A percentile compares a stretch with the other conserved stretches of the same genome.
These are phyloP conservation scores for Hydrangea macrophylla DNA, from an alignment of 148 eudicot genomes.

Conservation along the genomic window DNA sequence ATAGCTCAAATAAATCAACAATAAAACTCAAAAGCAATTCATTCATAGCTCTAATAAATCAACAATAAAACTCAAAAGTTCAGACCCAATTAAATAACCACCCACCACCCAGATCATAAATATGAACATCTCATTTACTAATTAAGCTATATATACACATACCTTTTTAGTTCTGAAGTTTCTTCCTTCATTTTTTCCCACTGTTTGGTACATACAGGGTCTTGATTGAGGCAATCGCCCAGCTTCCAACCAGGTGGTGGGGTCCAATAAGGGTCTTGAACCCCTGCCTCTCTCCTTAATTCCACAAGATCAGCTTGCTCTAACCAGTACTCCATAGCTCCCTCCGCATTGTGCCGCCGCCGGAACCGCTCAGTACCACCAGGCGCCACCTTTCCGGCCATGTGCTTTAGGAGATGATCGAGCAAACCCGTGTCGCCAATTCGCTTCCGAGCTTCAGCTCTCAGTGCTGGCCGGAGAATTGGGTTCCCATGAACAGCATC, in stretches of 20 bases:
- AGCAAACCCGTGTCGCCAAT: conserved; percentile 92
- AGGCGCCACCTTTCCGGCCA: conserved; percentile 86
- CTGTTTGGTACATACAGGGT: conserved; percentile 43
- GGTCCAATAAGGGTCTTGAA: conserved; percentile 73
- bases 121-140: no score
- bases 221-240: conserved; percentile 60
- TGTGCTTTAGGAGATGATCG: conserved; percentile 90
- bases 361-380: conserved; percentile 78
- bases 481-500: conserved; percentile 62
- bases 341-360: conserved; percentile 81
- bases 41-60: no score
- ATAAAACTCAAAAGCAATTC: no score
- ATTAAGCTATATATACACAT: no score
- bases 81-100: no score
- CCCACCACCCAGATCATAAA: no score
- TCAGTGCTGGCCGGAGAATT: conserved; percentile 64
- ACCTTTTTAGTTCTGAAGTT: conserved; percentile 33
- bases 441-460: conserved; percentile 71
- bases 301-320: conserved; percentile 77
- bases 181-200: conserved; percentile 33
- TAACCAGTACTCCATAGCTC: conserved; percentile 94
- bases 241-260: conserved; percentile 91
- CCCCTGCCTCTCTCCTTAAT: conserved; percentile 57
- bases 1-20: no score
- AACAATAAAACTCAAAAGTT: no score